A percentile compares a stretch with the other conserved stretches of the same genome.
These are phyloP conservation scores for Physocladia obscura DNA, from an alignment of 192 early-diverging fungal genomes.

Conservation along the genomic window DNA sequence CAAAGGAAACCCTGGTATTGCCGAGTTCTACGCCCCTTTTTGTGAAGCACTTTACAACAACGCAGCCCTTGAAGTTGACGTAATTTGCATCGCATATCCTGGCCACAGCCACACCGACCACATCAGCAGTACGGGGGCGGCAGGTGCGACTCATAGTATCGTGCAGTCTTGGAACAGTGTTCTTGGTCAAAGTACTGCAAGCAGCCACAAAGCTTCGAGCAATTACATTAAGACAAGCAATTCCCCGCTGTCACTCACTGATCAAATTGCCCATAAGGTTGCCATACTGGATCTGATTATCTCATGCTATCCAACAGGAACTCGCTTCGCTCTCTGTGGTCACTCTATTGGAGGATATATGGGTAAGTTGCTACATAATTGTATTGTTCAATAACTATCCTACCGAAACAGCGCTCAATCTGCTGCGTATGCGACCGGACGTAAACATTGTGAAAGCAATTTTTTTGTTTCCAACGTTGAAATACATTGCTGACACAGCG, in stretches of 20 bases:
- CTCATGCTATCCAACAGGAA: constrained; percentile 44
- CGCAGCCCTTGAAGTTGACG: constrained; percentile 22
- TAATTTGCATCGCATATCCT: constrained; percentile 1
- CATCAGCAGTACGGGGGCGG: not conserved
- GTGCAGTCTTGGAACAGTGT: constrained; percentile 1
- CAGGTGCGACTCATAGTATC: not conserved
- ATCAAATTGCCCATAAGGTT: constrained; percentile 72
- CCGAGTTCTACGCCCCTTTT: constrained; percentile 81
- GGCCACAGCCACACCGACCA: constrained; percentile 6
- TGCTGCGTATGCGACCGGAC: constrained; percentile 62
- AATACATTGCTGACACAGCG: constrained; percentile 73
- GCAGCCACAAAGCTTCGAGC: constrained; percentile 21
- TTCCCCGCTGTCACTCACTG: constrained; percentile 46
- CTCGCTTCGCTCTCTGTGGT: constrained; percentile 56
- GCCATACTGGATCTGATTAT: constrained; percentile 57
- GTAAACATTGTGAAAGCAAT: constrained; percentile 65
- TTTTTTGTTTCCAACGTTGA: constrained; percentile 78
- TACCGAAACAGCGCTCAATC: constrained; percentile 38
- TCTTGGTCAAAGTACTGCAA: too few species aligned
- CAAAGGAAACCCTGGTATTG: constrained; percentile 77
- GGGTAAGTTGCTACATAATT: constrained; percentile 38
- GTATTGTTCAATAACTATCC: too few species aligned
- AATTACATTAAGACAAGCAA: too few species aligned
- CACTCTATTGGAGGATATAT: constrained; percentile 73
- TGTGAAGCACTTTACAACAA: constrained; percentile 55